Base-by-base conservation (phyloP, 176 grass and related monocot species). In the Microstegium vimineum region DNA sequence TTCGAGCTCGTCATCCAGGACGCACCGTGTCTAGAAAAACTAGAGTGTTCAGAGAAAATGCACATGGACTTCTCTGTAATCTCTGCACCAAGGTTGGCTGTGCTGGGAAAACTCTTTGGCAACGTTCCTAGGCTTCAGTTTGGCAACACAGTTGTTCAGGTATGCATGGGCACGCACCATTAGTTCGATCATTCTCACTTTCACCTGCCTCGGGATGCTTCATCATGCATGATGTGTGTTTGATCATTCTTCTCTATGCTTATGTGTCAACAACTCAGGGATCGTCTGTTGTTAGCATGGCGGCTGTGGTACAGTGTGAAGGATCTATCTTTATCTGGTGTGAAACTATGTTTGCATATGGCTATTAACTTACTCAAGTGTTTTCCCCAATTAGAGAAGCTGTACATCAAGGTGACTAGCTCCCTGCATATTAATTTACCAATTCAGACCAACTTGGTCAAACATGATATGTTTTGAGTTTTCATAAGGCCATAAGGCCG, bases 71-170 rank as follows among this genome's bases (percentile, higher is more conserved):
- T 37, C 18, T 67, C 65, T 1, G 33, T 67, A 37, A 13, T 68
- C 20, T 68, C 18, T 68, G 34, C 34, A 4, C 34, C 66, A 5
- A 68, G 65, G 13, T 6, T 68, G 20, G n/a, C n/a, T 0, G 0
- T 5, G 6, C 38, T 38, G 3, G 33, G 32, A 17, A 2, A 67
- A 22, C 6, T 37, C 1, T 4, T 5, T 4, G 9, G 9, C 3
- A 0, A 10, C 18, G 0, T 0, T 4, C 18, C 1, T 18, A 22
- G 4, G 34, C 8, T 12, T 37, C 3, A n/a, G 0, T 68, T 37
- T n/a, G 2, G 1, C 4, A n/a, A 3, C 18, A 68, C 33, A 5
- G 1, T 10, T 5, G 10, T 37, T 12, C 65, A 68, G 18, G 65
- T 68, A 66, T 10, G 0, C 4, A 26, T 3, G 41, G n/a, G n/a